phyloP scores from a whole-genome alignment of 345 rosid genomes.

The Gossypium anomalum region DNA sequence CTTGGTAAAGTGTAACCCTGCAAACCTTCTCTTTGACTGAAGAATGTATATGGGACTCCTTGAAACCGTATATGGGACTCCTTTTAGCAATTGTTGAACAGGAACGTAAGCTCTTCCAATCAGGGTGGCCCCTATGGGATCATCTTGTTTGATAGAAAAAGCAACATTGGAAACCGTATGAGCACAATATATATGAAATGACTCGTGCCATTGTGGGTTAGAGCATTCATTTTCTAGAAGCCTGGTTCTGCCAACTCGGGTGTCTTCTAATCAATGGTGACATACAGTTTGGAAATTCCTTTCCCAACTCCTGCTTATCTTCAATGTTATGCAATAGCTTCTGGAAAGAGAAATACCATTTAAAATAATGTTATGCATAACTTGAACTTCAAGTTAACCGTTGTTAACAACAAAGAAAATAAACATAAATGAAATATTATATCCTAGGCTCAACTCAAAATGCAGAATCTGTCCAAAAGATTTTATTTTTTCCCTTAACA shows the following conservation, averaged over 20 bases:
- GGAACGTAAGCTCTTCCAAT: conserved; percentile 48
- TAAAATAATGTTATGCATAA: background rate
- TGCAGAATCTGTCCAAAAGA: background rate
- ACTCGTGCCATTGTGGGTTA: conserved; percentile 34
- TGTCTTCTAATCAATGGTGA: conserved; percentile 36
- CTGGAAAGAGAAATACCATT: background rate
- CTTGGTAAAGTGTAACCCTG: conserved; percentile 50
- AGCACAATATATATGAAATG: conserved; percentile 47
- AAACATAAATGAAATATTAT: background rate
- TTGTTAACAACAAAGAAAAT: background rate
- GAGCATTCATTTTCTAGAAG: conserved; percentile 20
- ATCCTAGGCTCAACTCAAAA: background rate
- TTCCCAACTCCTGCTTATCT: conserved; percentile 22
- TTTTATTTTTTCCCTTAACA: background rate
- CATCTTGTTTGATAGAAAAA: conserved; percentile 40
- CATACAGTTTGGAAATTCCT: conserved; percentile 30
- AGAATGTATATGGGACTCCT: conserved; percentile 49
- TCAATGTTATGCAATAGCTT: conserved; percentile 27
- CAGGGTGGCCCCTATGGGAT: conserved; percentile 29
- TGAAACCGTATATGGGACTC: conserved; percentile 50
- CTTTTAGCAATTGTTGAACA: conserved; percentile 27
- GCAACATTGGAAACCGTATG: conserved; percentile 40
- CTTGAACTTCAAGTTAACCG: background rate
- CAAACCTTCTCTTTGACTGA: conserved; percentile 40
- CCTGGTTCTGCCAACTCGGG: conserved; percentile 40